phyloP scores from a whole-genome alignment of 1,139 yeast species.

The Magnusiomyces suaveolens region DNA sequence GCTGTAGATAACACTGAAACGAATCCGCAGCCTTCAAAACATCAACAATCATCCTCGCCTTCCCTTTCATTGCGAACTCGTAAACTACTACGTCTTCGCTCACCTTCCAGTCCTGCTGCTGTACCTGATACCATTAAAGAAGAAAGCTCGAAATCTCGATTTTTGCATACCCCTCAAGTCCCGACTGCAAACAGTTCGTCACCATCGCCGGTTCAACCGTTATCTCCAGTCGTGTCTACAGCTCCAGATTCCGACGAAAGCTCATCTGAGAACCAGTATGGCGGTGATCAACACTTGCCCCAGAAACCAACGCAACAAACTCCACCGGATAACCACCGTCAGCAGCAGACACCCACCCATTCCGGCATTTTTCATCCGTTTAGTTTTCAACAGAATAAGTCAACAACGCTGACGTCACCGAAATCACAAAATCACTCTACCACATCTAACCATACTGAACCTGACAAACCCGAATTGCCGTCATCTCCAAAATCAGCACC shows the following conservation, averaged over 20 bases:
- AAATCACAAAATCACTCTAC: neutral
- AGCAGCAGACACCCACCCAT: slow-evolving; percentile 12
- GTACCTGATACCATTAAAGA: slow-evolving; percentile 7
- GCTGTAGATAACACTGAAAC: neutral
- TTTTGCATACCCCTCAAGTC: neutral
- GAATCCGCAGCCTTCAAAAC: neutral
- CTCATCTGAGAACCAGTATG: too few relatives aligned
- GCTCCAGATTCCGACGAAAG: neutral
- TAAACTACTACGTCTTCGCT: slow-evolving; percentile 32
- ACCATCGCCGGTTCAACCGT: neutral
- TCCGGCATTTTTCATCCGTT: slow-evolving; percentile 25
- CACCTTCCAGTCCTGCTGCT: slow-evolving; percentile 32
- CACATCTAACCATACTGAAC: neutral
- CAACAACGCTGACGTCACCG: neutral
- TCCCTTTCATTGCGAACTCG: slow-evolving; percentile 12
- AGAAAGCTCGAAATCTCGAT: neutral
- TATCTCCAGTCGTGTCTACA: neutral
- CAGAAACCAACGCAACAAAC: too few relatives aligned
- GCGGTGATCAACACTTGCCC: too few relatives aligned
- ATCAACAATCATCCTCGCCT: neutral
- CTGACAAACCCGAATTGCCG: neutral
- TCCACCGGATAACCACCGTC: too few relatives aligned
- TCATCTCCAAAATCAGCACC: neutral
- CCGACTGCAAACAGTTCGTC: neutral
- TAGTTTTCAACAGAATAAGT: slow-evolving; percentile 1